Evolutionary conservation across 2,329 filamentous ascomycete genomes (phyloP), one percentile per base, ranked within the genome.

Genomic region (Alternaria dauci): DNA sequence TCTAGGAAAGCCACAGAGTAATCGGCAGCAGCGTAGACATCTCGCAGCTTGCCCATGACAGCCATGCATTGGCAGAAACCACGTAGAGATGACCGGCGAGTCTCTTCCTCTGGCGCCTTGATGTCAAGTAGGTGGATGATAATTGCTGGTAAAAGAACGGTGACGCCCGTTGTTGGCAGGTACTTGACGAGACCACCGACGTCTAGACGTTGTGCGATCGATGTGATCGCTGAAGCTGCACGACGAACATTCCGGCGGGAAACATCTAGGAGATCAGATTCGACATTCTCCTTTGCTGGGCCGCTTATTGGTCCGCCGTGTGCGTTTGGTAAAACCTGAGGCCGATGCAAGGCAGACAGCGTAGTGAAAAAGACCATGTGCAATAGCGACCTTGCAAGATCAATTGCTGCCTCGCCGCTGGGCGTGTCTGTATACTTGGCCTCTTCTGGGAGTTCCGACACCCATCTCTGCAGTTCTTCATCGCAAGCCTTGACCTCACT

Each of bases 1-100:
- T 96, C 92, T n/a, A 97, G 85, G 81, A 97, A 97, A 2, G 92
- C 92, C 1, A 92, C 94, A n/a, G 93, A 93, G 71, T 95, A 97
- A 78, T 97, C 94, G n/a, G 94, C 94, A 0, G 94, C 93, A 0
- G 93, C 89, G 73, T 98, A 97, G 30, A 93, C 92, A 73, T 97
- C 93, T 38, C 93, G 88, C 18, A 98, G 85, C 65, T 90, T 90
- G 76, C 93, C 89, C 84, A 97, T 91, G 60, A 97, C 93, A 47
- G 89, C 87, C 92, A 97, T 97, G 80, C 94, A 97, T 76, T 93
- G 90, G 69, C 90, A 91, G 81, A 97, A 97, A 20, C 93, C 92
- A 59, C 89, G 87, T 25, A 93, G 86, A 47, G 92, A 93, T 42
- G 87, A 85, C 61, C 91, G 86, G 18, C 92, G 88, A 4, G 90